Conservation (phyloP, 2,329 filamentous ascomycete genomes). For the Colletotrichum caudatum region DNA sequence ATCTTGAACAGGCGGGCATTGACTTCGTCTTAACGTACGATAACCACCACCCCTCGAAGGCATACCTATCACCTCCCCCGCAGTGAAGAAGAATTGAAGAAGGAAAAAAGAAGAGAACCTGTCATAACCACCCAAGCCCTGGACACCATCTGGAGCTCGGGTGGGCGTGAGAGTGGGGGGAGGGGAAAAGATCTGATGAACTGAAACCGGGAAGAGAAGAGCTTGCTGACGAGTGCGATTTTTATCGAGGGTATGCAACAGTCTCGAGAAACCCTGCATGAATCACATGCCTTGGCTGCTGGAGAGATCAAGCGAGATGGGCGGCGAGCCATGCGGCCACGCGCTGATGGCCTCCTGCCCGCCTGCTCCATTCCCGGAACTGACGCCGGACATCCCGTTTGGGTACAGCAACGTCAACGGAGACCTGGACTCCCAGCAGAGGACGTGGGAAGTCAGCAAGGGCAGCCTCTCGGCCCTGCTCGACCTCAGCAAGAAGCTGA, state of each 20-base stretch:
- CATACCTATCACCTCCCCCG: constrained; percentile 75
- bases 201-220: constrained; percentile 44
- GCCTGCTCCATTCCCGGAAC: constrained; percentile 70
- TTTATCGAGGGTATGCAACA: constrained; percentile 61
- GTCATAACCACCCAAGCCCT: constrained; percentile 30
- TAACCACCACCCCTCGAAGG: constrained; percentile 65
- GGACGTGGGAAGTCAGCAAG: constrained; percentile 84
- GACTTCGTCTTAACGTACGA: constrained; percentile 94
- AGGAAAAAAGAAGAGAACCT: constrained; percentile 35
- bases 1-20: constrained; percentile 87
- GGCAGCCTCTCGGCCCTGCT: constrained; percentile 84
- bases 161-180: constrained; percentile 31
- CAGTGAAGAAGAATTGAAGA: constrained; percentile 55
- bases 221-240: constrained; percentile 59
- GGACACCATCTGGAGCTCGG: constrained; percentile 32
- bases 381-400: constrained; percentile 65
- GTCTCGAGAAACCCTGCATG: constrained; percentile 93
- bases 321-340: constrained; percentile 83
- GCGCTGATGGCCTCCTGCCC: constrained; percentile 94
- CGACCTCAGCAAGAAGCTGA: constrained; percentile 83
- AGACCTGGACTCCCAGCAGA: constrained; percentile 65
- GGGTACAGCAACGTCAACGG: constrained; percentile 57
- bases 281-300: constrained; percentile 86
- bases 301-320: constrained; percentile 67
- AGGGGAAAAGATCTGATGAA: constrained; percentile 8